Evolutionary conservation across 140 eudicot genomes (phyloP).

Genomic region (Flaveria floridana): DNA sequence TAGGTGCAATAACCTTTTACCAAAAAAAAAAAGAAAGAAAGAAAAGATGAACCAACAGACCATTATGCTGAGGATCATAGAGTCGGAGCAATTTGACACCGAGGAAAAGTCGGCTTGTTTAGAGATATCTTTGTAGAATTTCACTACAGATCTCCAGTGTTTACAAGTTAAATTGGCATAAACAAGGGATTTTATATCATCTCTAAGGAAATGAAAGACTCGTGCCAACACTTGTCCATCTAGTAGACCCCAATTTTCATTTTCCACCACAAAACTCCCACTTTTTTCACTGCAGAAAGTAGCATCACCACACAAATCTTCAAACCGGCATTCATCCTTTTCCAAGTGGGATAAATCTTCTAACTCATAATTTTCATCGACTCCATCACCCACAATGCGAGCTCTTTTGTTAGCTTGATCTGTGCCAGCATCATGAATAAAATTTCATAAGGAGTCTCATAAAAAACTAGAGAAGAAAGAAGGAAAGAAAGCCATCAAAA

Average conservation of each 20-base stretch:
- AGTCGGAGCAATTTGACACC: slow-evolving; percentile 61
- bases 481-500: not conserved
- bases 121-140: slow-evolving; percentile 59
- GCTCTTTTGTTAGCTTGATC: slow-evolving; percentile 61
- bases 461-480: not conserved
- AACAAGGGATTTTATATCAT: slow-evolving; percentile 69
- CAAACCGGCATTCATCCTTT: slow-evolving; percentile 51
- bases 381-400: slow-evolving; percentile 46
- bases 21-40: not conserved
- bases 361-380: slow-evolving; percentile 51
- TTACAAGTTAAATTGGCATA: slow-evolving; percentile 76
- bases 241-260: slow-evolving; percentile 70
- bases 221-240: slow-evolving; percentile 75
- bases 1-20: not conserved
- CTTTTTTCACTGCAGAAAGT: slow-evolving; percentile 40
- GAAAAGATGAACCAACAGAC: slow-evolving; percentile 42
- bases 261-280: slow-evolving; percentile 27
- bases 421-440: slow-evolving; percentile 27
- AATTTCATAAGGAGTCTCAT: not conserved
- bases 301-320: slow-evolving; percentile 63
- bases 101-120: slow-evolving; percentile 65
- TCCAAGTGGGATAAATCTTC: slow-evolving; percentile 44
- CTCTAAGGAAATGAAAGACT: slow-evolving; percentile 76
- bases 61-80: slow-evolving; percentile 57
- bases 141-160: slow-evolving; percentile 77